Evolutionary conservation across 352 stramenopile genomes (phyloP), one percentile per base, ranked within the genome.

Genomic region (Globisporangium spinosum): DNA sequence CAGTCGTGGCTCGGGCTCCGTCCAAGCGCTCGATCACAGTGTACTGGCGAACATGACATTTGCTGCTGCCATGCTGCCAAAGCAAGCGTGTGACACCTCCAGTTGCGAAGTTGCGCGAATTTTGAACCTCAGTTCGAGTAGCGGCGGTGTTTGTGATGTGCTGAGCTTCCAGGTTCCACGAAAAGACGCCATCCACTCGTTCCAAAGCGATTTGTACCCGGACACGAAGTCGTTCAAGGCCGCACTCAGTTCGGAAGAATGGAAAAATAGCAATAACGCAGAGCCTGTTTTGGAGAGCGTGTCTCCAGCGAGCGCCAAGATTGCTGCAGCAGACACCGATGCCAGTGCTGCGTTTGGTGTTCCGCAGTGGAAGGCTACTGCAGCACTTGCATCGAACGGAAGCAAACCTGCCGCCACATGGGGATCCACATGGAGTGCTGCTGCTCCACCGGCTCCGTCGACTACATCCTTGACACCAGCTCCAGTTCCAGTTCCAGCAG

Each of bases 181-280:
- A 7, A 85, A 85, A 35, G 80, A 90, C 32, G 81, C 81, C 0
- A 67, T 58, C 12, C 82, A 79, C 53, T 70, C 80, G 56, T 94
- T 93, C 69, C 87, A 94, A 65, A 79, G 69, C 49, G 87, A 94
- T 70, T 77, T 94, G 75, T 94, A 88, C 71, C 87, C 85, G 0
- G 72, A 89, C 25, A 92, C 85, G 12, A 64, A 72, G 29, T 72
- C 77, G 2, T 32, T 65, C 45, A 73, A 66, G 62, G 54, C 84
- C 1, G 77, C 87, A 5, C 61, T 91, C 53, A 79, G 61, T 20
- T 55, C 74, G 6, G 57, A 62, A 0, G 72, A 89, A 49, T 94
- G 85, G 85, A 55, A 34, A 8, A 66, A 61, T 6, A 82, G 83
- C 7, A 23, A 56, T 25, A 83, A 88, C 55, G 78, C 80, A 5